Evolutionary conservation across 768 basidiomycete genomes (phyloP).

Genomic region (Cystobasidium tubakii): DNA sequence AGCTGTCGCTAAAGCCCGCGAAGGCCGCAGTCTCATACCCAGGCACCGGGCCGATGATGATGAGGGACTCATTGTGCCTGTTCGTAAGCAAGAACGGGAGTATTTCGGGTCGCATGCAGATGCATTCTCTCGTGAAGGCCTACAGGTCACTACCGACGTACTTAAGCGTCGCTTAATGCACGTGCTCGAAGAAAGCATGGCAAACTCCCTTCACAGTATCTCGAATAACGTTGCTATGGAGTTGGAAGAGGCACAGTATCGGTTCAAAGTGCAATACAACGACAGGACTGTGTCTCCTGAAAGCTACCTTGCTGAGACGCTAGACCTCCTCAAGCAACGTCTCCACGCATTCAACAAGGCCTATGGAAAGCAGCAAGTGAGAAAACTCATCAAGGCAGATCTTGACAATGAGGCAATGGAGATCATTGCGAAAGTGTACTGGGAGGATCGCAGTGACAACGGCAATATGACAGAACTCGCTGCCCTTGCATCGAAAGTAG

Average conservation of each 20-base stretch:
- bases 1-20: conserved; percentile 49
- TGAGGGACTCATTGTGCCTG: conserved; percentile 52
- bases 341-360: conserved; percentile 79
- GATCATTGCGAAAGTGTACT: conserved; percentile 92
- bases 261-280: conserved; percentile 98
- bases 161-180: conserved; percentile 88
- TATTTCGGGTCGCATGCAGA: conserved; percentile 52
- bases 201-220: conserved; percentile 87
- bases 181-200: conserved; percentile 95
- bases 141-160: conserved; percentile 88
- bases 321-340: conserved; percentile 77
- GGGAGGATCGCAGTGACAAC: conserved; percentile 71
- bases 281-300: conserved; percentile 90
- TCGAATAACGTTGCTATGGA: conserved; percentile 96
- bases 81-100: conserved; percentile 54
- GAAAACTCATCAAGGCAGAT: conserved; percentile 81
- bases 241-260: conserved; percentile 91
- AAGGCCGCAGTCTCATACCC: conserved; percentile 16
- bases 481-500: conserved; percentile 54
- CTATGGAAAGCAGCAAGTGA: conserved; percentile 82
- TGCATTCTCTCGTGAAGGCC: conserved; percentile 44
- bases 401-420: conserved; percentile 96
- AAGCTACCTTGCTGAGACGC: conserved; percentile 94
- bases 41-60: conserved; percentile 36
- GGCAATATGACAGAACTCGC: conserved; percentile 67